phyloP scores from a whole-genome alignment of 192 early-diverging fungal genomes.

The Backusella parvicylindrica region DNA sequence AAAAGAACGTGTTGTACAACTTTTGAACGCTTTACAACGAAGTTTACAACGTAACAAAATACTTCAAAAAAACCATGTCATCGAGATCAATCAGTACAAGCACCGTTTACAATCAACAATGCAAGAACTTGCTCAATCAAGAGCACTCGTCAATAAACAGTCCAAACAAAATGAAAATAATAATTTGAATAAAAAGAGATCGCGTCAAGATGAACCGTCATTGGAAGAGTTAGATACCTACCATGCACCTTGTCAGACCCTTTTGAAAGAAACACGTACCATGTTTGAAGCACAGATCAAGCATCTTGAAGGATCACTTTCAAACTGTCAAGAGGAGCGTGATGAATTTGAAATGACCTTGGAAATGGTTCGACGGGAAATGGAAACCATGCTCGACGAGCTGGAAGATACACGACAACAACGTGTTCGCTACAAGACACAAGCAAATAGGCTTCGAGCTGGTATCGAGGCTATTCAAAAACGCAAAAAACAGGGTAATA shows the following conservation, averaged over 20 bases:
- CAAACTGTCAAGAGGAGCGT: slow-evolving; percentile 2
- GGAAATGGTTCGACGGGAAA: slow-evolving; percentile 4
- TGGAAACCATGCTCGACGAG: slow-evolving; percentile 13
- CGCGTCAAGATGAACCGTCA: neutral
- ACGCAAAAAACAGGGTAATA: neutral
- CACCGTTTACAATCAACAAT: neutral
- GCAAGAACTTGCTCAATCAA: neutral
- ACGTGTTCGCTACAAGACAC: slow-evolving; percentile 2
- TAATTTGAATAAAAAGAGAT: neutral
- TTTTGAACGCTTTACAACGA: neutral
- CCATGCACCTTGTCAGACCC: neutral
- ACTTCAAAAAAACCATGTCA: neutral
- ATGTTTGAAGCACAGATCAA: neutral
- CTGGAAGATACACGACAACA: slow-evolving; percentile 1
- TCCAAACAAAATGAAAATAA: neutral
- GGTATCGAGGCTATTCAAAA: slow-evolving; percentile 14
- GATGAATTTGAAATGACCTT: slow-evolving; percentile 4
- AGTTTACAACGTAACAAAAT: neutral
- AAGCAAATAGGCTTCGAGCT: slow-evolving; percentile 1
- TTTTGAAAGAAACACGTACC: neutral
- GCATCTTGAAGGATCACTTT: neutral
- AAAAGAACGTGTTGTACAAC: neutral
- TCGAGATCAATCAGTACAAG: neutral
- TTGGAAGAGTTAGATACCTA: neutral
- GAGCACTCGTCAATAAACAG: neutral